These are phyloP conservation scores for Ophiosphaerella korrae DNA, from an alignment of 2,329 filamentous ascomycete genomes.

Conservation along the genomic window DNA sequence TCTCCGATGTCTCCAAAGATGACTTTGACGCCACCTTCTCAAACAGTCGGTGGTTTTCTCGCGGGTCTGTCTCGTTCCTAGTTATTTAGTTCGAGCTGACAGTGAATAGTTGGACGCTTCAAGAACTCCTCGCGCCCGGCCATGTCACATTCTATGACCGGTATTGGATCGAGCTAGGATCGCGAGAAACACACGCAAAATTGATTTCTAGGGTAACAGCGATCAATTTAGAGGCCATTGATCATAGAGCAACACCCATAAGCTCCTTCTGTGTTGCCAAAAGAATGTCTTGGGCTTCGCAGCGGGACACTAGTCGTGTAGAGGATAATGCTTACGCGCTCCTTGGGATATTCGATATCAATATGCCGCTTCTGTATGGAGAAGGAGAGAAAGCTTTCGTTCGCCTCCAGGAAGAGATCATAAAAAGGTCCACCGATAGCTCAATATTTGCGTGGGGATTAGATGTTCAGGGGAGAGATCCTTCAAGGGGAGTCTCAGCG, in stretches of 20 bases:
- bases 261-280: slow-evolving; percentile 11
- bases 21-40: neutral
- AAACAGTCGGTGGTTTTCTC: slow-evolving; percentile 2
- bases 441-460: slow-evolving; percentile 20
- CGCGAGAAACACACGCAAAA: neutral
- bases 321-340: slow-evolving; percentile 42
- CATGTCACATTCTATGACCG: slow-evolving; percentile 2
- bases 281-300: slow-evolving; percentile 21
- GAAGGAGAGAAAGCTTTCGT: slow-evolving; percentile 31
- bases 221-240: neutral
- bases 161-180: neutral
- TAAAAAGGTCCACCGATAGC: slow-evolving; percentile 12
- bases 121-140: slow-evolving; percentile 6
- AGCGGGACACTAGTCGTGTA: slow-evolving; percentile 13
- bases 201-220: slow-evolving; percentile 1
- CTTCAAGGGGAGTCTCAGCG: too few species aligned
- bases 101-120: slow-evolving; percentile 1
- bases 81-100: too few species aligned
- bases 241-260: neutral
- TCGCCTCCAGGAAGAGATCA: slow-evolving; percentile 29
- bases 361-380: slow-evolving; percentile 40
- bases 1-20: neutral
- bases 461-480: too few species aligned
- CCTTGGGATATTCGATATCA: slow-evolving; percentile 36
- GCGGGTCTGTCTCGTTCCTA: neutral